Evolutionary conservation across 257 asterid species (phyloP).

Genomic region (Plectranthus barbatus): DNA sequence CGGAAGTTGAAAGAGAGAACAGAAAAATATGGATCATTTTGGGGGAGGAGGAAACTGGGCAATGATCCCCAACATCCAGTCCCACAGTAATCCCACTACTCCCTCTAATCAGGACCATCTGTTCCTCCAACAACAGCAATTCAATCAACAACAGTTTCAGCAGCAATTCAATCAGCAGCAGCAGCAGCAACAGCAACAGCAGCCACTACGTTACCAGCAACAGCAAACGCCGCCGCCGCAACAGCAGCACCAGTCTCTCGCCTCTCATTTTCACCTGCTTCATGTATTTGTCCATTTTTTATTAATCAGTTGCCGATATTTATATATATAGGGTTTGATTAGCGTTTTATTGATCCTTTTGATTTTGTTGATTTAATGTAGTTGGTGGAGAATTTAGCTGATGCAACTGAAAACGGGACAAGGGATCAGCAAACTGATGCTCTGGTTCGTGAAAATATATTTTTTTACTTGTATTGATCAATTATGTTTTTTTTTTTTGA

Average conservation of each 20-base stretch:
- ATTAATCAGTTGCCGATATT: not conserved
- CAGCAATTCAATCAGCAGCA: conserved; percentile 53
- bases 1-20: not conserved
- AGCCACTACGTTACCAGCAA: conserved; percentile 33
- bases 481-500: not conserved
- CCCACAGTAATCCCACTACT: conserved; percentile 71
- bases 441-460: conserved; percentile 40
- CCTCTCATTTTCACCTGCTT: conserved; percentile 66
- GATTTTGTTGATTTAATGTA: not conserved
- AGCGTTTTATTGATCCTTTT: not conserved
- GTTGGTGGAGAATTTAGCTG: conserved; percentile 93
- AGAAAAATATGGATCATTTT: conserved; percentile 56
- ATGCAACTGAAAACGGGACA: conserved; percentile 64
- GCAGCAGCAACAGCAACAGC: conserved; percentile 37
- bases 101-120: conserved; percentile 71
- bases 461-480: not conserved
- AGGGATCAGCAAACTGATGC: conserved; percentile 96
- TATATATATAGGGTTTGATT: not conserved
- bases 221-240: conserved; percentile 24
- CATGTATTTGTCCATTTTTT: conserved; percentile 32
- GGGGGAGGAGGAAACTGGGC: conserved; percentile 81
- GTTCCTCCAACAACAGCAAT: conserved; percentile 60
- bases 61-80: conserved; percentile 73
- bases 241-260: conserved; percentile 64
- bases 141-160: conserved; percentile 42